Base-by-base conservation (phyloP, 2,329 filamentous ascomycete species). In the Arthrobotrys entomopaga region DNA sequence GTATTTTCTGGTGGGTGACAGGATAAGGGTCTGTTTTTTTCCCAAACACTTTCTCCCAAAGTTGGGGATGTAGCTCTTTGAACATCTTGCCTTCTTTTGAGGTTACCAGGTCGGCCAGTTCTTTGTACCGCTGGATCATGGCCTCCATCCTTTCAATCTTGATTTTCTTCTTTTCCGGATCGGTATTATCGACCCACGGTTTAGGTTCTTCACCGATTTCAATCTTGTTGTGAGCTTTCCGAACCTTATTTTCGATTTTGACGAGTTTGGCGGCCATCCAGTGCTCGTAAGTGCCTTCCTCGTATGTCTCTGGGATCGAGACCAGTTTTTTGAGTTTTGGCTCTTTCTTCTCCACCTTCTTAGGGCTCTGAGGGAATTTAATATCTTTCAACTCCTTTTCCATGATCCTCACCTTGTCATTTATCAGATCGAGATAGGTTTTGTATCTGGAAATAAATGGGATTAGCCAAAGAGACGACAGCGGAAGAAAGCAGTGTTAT, bases 61-160 rank as follows among this genome's bases (percentile, higher is more conserved):
- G 52, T 6, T 38, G 48, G 10, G 46, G 59, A 29, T 64, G 59
- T 19, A 64, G 43, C 0, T 59, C 53, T 20, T 59, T 50, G 19
- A 52, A 66, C 3, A 86, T 86, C 6, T 82, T 82, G 54, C 83
- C 82, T 80, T 91, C 91, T 79, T 87, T 75, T 8, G 73, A 59
- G 2, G 54, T 24, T 1, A 53, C 6, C 24, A 73, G 59, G 13
- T 76, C 65, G 13, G 80, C 65, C 3, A 73, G 19, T 42, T 52
- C 64, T 19, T 76, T 72, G 22, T 73, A 66, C 0, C n/a, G 71
- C 20, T 79, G 72, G 19, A 79, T 69, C 3, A 76, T 43, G 1
- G 77, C 49, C 29, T 79, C 69, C 0, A 78, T 43, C 1, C 66
- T 70, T 24, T 79, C 52, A 54, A 83, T 78, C n/a, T 80, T 72